Conservation (phyloP, 148 eudicot species). For the Fallopia convolvulus region DNA sequence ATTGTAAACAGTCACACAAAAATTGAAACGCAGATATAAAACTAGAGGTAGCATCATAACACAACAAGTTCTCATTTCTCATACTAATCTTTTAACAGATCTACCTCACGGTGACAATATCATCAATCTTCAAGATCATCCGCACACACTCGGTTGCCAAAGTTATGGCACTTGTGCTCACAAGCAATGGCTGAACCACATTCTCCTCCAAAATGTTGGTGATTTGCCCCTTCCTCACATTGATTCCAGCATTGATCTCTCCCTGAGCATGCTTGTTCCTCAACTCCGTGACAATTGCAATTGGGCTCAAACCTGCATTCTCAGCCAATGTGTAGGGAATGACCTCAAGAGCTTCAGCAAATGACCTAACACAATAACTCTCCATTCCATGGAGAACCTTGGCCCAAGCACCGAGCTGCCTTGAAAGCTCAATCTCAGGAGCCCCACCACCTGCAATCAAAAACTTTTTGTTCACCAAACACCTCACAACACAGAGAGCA, state of each 20-base stretch:
- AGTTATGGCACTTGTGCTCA: constrained; percentile 84
- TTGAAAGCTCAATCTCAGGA: constrained; percentile 88
- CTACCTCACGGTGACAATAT: constrained; percentile 95
- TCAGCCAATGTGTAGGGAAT: constrained; percentile 93
- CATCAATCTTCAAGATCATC: constrained; percentile 99
- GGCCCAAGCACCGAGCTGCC: constrained; percentile 96
- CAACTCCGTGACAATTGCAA: constrained; percentile 83
- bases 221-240: constrained; percentile 97
- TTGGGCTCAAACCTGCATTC: constrained; percentile 92
- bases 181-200: constrained; percentile 92
- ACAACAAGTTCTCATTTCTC: neutral
- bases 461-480: constrained; percentile 83
- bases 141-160: constrained; percentile 88
- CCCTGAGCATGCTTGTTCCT: constrained; percentile 97
- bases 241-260: constrained; percentile 91
- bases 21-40: neutral
- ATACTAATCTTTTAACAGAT: neutral
- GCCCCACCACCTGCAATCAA: constrained; percentile 98
- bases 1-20: neutral
- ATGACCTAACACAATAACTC: constrained; percentile 68
- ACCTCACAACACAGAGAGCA: constrained; percentile 97
- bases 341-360: constrained; percentile 96
- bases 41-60: neutral
- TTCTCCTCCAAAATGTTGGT: constrained; percentile 93
- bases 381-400: constrained; percentile 95